Conservation (phyloP, 495 filamentous ascomycete species). For the Hapsidospora chrysogenum region DNA sequence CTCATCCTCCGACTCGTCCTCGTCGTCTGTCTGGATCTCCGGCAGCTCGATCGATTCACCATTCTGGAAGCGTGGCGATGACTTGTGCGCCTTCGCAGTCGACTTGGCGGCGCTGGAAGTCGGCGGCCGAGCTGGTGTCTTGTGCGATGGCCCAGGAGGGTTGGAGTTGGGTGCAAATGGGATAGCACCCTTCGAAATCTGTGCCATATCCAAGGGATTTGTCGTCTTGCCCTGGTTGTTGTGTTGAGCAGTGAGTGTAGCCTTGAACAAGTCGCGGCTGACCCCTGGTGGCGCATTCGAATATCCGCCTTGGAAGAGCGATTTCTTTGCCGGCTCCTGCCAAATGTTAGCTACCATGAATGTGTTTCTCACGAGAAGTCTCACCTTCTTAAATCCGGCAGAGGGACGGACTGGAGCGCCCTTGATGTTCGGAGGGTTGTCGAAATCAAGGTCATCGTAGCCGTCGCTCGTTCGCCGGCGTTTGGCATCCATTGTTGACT, state of each 20-base stretch:
- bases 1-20: constrained; percentile 59
- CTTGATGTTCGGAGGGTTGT: constrained; percentile 38
- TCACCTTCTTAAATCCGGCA: constrained; percentile 56
- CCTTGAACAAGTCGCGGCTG: constrained; percentile 24
- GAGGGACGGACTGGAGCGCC: constrained; percentile 73
- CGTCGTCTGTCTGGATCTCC: constrained; percentile 75
- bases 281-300: constrained; percentile 27
- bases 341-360: constrained; percentile 9
- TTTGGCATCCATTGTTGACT: constrained; percentile 37
- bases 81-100: constrained; percentile 37
- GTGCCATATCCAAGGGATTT: constrained; percentile 61
- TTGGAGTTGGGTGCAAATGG: constrained; percentile 63
- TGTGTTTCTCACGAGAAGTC: constrained; percentile 8
- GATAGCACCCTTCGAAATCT: constrained; percentile 74
- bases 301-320: constrained; percentile 47
- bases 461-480: constrained; percentile 40
- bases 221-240: constrained; percentile 40
- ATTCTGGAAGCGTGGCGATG: constrained; percentile 62
- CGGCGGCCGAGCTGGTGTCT: constrained; percentile 39
- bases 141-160: constrained; percentile 31
- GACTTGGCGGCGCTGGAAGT: constrained; percentile 23
- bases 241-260: constrained; percentile 32
- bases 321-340: constrained; percentile 43
- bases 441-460: constrained; percentile 25
- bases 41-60: constrained; percentile 73